These are phyloP conservation scores for Cordyceps farinosa DNA, from an alignment of 2,329 filamentous ascomycete species.

Conservation along the genomic window DNA sequence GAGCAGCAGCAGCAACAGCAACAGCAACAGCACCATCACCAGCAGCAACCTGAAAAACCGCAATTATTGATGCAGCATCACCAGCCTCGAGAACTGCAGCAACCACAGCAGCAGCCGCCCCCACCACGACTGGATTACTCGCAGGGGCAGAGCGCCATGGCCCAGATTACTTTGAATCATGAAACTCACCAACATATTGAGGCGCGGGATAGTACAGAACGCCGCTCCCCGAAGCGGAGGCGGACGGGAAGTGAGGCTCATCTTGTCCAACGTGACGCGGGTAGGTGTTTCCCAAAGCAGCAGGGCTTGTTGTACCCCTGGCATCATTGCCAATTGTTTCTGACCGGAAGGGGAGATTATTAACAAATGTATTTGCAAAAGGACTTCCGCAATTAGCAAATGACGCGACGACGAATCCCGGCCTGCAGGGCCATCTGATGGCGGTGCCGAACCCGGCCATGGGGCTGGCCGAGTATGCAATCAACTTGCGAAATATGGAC, in stretches of 20 bases:
- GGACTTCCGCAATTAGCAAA: slow-evolving; percentile 14
- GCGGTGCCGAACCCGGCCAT: slow-evolving; percentile 26
- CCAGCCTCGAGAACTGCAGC: slow-evolving; percentile 17
- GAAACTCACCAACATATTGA: slow-evolving; percentile 6
- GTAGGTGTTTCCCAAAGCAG: slow-evolving; percentile 30
- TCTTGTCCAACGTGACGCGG: slow-evolving; percentile 33
- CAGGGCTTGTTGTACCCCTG: slow-evolving; percentile 10
- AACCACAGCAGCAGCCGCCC: slow-evolving; percentile 19
- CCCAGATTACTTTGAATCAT: not conserved
- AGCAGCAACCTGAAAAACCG: slow-evolving; percentile 24
- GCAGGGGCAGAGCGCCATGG: not conserved
- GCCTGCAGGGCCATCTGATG: not conserved
- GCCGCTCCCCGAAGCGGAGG: slow-evolving; percentile 37
- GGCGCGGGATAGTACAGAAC: slow-evolving; percentile 18
- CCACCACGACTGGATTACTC: not conserved
- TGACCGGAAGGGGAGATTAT: not conserved
- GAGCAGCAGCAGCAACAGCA: slow-evolving; percentile 6
- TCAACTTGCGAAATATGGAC: slow-evolving; percentile 33
- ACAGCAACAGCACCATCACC: not conserved
- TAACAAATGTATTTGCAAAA: slow-evolving; percentile 12
- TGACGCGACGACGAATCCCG: not conserved
- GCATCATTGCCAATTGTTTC: slow-evolving; percentile 14
- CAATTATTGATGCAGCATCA: slow-evolving; percentile 17
- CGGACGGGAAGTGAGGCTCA: slow-evolving; percentile 33
- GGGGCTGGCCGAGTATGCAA: slow-evolving; percentile 33